Base-by-base conservation (phyloP, 192 early-diverging fungal species). In the Linnemannia hyalina region DNA sequence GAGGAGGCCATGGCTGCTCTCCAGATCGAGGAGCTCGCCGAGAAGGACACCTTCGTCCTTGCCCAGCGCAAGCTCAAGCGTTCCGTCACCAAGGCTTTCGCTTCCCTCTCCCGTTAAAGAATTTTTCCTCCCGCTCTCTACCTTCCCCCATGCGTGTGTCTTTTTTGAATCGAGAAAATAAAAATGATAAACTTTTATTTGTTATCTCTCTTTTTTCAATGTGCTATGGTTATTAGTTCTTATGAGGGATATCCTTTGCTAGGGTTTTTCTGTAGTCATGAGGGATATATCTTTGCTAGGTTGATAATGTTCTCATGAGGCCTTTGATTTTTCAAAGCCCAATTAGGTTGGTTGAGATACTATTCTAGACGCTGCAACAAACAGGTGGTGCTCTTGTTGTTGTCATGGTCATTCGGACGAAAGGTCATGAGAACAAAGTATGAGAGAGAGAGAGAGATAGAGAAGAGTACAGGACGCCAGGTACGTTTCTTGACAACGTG, bases 41-140 rank as follows among this genome's bases (percentile, higher is more conserved):
- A 85, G 85, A 93, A 93, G 91, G 88, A 92, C 70, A 91, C 91
- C 81, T 89, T 94, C 73, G 89, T 88, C 72, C 89, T 92, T 75
- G 91, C 92, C 87, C 91, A 95, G 89, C 90, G 94, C 87, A 95
- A 94, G 90, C 90, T 95, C 70, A 92, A 95, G 88, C 91, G 93
- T 76, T 88, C 90, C 74, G 90, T 91, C 87, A 93, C 92, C 91
- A 92, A 92, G 78, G 94, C 91, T 80, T 94, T 95, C 90, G 89
- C 89, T 57, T 81, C 86, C 78, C 77, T 93, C 70, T 95, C 95
- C 74, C 78, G 91, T 68, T 82, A 82, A 82, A 46, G 54, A 72
- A 44, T 42, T 55, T 22, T 46, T 22, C 60, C 9, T 88, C 23
- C 54, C 75, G 15, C 68, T 42, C 70, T 23, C 44, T 72, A 52